Conservation (phyloP, 2,329 filamentous ascomycete species). For the Fusarium sp. region DNA sequence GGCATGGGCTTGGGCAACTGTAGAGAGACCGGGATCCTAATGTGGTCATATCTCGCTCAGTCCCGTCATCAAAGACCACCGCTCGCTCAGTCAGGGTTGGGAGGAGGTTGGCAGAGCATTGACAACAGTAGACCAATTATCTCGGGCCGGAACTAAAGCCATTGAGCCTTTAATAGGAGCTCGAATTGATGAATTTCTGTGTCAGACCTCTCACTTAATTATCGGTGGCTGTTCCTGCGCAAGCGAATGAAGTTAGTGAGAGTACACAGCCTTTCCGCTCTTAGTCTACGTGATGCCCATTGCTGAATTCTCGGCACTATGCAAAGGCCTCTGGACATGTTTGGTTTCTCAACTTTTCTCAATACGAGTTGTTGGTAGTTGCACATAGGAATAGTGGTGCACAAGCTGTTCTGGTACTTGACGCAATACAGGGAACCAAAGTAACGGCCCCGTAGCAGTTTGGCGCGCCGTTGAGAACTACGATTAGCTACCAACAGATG, state of each 20-base stretch:
- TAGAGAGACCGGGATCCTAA: slow-evolving; percentile 37
- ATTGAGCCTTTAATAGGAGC: slow-evolving; percentile 9
- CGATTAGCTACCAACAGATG: slow-evolving; percentile 3
- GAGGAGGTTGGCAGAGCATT: slow-evolving; percentile 41
- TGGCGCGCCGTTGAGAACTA: slow-evolving; percentile 40
- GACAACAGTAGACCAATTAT: slow-evolving; percentile 31
- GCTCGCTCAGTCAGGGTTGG: background rate
- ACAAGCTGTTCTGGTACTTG: slow-evolving; percentile 37
- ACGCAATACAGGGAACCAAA: slow-evolving; percentile 34
- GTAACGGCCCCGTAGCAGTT: slow-evolving; percentile 31
- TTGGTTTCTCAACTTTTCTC: slow-evolving; percentile 39
- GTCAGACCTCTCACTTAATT: slow-evolving; percentile 9
- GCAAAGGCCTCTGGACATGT: slow-evolving; percentile 10
- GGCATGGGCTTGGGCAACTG: slow-evolving; percentile 43
- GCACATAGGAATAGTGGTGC: slow-evolving; percentile 32
- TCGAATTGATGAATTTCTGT: slow-evolving; percentile 7
- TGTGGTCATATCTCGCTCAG: slow-evolving; percentile 45
- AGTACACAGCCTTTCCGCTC: slow-evolving; percentile 30
- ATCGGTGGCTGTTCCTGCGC: slow-evolving; percentile 37
- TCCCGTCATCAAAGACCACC: slow-evolving; percentile 18
- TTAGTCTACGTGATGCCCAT: slow-evolving; percentile 31
- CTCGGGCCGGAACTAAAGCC: background rate
- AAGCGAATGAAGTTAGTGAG: slow-evolving; percentile 41
- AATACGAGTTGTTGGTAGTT: slow-evolving; percentile 45
- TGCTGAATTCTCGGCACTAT: slow-evolving; percentile 30